A percentile compares a stretch with the other conserved stretches of the same genome.
Evolutionary conservation across 2,329 filamentous ascomycete species (phyloP).

Genomic region (Hypoxylon sp.): DNA sequence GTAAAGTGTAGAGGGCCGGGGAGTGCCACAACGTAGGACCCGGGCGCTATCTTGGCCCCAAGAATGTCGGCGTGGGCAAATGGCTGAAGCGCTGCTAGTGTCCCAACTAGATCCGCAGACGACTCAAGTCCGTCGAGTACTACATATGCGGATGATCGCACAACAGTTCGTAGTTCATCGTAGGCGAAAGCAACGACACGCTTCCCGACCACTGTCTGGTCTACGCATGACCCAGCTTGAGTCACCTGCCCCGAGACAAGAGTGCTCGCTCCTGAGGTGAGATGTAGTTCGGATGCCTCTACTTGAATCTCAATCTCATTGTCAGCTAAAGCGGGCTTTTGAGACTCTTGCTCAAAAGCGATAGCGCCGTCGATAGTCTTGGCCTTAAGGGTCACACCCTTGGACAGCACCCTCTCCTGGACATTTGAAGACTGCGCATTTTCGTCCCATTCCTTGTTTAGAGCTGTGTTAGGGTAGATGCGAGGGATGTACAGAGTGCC

Average conservation of each 20-base stretch:
- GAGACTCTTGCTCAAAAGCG: conserved; percentile 12
- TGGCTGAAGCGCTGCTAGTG: conserved; percentile 1
- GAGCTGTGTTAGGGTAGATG: conserved; percentile 25
- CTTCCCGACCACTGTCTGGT: conserved; percentile 22
- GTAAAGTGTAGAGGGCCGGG: conserved; percentile 13
- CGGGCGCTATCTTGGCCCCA: conserved; percentile 9
- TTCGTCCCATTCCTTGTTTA: conserved; percentile 6
- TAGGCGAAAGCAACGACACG: conserved; percentile 18
- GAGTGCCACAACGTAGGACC: conserved; percentile 19
- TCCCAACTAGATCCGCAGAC: conserved; percentile 6
- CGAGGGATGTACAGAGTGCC: conserved; percentile 44
- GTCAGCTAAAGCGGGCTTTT: conserved; percentile 7
- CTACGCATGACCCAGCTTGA: conserved; percentile 13
- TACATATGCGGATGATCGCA: conserved; percentile 27
- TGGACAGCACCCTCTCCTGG: conserved; percentile 14
- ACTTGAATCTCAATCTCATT: conserved; percentile 34
- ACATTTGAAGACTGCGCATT: neutral
- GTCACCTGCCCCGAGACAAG: conserved; percentile 14
- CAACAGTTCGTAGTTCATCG: conserved; percentile 26
- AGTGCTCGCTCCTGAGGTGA: conserved; percentile 5
- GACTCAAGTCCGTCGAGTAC: conserved; percentile 15
- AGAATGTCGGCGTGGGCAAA: neutral
- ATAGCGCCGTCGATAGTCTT: conserved; percentile 11
- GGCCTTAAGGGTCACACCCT: conserved; percentile 1
- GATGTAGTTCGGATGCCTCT: conserved; percentile 17